Evolutionary conservation across 106 monocot species (phyloP).

Genomic region (Posidonia australis): DNA sequence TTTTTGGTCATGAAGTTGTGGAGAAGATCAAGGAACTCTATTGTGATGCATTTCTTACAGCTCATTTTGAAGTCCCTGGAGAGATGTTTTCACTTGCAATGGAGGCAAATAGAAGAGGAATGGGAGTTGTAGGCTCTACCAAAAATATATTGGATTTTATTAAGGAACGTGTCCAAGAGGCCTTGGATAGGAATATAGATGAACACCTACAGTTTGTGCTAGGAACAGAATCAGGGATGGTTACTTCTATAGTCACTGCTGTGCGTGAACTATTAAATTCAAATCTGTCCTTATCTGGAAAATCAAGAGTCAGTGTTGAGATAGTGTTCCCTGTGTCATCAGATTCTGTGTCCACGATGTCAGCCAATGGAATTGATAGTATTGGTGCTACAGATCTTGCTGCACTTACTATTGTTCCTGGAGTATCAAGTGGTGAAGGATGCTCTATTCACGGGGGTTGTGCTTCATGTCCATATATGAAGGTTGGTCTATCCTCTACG

Average conservation of each 20-base stretch:
- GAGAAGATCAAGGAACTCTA: conserved; percentile 86
- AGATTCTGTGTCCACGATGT: conserved; percentile 63
- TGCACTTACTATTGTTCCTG: conserved; percentile 71
- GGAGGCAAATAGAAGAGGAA: conserved; percentile 95
- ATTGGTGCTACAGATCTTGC: conserved; percentile 27
- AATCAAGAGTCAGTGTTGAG: conserved; percentile 52
- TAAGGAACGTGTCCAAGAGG: conserved; percentile 56
- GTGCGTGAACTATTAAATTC: conserved; percentile 57
- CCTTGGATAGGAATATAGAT: conserved; percentile 59
- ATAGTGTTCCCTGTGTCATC: conserved; percentile 95
- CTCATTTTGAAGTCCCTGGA: conserved; percentile 97
- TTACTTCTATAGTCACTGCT: conserved; percentile 80
- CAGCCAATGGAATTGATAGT: conserved; percentile 19
- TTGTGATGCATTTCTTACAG: conserved; percentile 87
- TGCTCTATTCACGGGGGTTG: conserved; percentile 98
- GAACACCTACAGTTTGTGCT: conserved; percentile 92
- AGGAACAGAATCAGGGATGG: conserved; percentile 98
- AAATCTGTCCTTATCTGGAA: conserved; percentile 9
- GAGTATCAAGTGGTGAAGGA: conserved; percentile 76
- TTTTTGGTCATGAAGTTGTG: conserved; percentile 97
- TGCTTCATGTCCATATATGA: conserved; percentile 99
- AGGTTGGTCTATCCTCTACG: conserved; percentile 39
- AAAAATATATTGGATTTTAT: conserved; percentile 95
- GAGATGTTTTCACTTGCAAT: conserved; percentile 98
- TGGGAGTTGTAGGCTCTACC: conserved; percentile 98